Evolutionary conservation across 768 basidiomycete species (phyloP).

Genomic region (Crepidotus variabilis): DNA sequence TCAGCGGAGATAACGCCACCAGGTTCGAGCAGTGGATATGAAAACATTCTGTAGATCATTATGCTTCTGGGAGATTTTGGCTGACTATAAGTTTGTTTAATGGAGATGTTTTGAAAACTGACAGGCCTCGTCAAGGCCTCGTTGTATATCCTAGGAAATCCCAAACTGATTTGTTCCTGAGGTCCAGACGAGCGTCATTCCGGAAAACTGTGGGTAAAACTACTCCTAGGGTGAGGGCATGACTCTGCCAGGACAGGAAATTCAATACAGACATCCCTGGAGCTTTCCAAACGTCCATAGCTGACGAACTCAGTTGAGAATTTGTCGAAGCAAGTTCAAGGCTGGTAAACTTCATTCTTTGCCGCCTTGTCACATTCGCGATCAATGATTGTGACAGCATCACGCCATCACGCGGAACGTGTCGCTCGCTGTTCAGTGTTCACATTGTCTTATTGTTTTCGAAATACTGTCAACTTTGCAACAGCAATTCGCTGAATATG

Average conservation of each 20-base stretch:
- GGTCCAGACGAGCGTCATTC: not conserved
- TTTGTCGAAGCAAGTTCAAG: not conserved
- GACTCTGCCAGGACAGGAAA: not conserved
- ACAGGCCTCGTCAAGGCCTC: not conserved
- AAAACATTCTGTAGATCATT: not conserved
- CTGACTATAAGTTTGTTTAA: not conserved
- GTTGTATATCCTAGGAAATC: not conserved
- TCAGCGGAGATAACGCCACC: not conserved
- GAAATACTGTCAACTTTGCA: not conserved
- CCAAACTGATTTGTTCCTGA: not conserved
- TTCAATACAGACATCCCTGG: not conserved
- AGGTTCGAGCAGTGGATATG: not conserved
- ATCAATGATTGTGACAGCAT: not conserved
- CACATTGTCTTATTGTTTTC: not conserved
- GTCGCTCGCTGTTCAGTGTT: not conserved
- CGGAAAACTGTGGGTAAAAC: not conserved
- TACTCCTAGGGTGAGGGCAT: not conserved
- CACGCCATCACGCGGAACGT: not conserved
- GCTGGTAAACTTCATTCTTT: too few relatives aligned
- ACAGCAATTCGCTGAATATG: constrained; percentile 42
- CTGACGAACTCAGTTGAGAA: not conserved
- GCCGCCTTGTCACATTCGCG: too few relatives aligned
- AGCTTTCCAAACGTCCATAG: not conserved
- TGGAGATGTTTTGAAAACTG: not conserved
- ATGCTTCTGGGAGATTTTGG: not conserved